Evolutionary conservation across 306 rosid genomes (phyloP).

Genomic region (Fragaria ananassa): DNA sequence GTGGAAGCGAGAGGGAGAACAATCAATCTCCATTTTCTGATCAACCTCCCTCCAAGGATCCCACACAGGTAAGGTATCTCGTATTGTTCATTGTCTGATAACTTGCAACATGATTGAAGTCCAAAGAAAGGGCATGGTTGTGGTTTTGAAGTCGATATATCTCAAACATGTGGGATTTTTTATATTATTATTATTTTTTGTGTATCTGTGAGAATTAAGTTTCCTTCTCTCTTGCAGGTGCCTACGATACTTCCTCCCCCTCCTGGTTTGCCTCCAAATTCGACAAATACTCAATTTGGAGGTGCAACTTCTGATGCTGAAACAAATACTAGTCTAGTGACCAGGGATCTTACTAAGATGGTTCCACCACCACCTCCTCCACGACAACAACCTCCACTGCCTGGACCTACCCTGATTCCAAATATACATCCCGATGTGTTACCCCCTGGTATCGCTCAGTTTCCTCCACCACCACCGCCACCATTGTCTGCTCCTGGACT

Average conservation of each 20-base stretch:
- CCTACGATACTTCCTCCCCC: conserved; percentile 69
- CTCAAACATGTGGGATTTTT: not conserved
- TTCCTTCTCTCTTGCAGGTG: conserved; percentile 46
- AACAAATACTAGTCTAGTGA: conserved; percentile 37
- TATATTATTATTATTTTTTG: conserved; percentile 3
- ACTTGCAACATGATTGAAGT: conserved; percentile 14
- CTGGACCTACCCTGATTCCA: conserved; percentile 60
- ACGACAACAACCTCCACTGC: conserved; percentile 60
- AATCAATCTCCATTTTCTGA: conserved; percentile 52
- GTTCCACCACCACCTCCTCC: conserved; percentile 76
- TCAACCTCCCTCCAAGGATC: conserved; percentile 54
- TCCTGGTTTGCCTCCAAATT: conserved; percentile 56
- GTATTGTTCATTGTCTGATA: conserved; percentile 15
- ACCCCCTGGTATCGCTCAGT: conserved; percentile 86
- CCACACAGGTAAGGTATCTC: conserved; percentile 49
- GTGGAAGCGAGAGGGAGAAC: conserved; percentile 52
- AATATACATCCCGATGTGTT: conserved; percentile 67
- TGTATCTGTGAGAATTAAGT: conserved; percentile 19
- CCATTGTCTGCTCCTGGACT: conserved; percentile 66
- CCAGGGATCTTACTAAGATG: conserved; percentile 59
- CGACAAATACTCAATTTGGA: conserved; percentile 53
- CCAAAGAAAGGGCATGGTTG: conserved; percentile 14
- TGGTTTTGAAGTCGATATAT: not conserved
- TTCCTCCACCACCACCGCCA: conserved; percentile 85
- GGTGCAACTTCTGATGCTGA: conserved; percentile 49